Base-by-base conservation (phyloP, 345 rosid species). In the Moringa oleifera region DNA sequence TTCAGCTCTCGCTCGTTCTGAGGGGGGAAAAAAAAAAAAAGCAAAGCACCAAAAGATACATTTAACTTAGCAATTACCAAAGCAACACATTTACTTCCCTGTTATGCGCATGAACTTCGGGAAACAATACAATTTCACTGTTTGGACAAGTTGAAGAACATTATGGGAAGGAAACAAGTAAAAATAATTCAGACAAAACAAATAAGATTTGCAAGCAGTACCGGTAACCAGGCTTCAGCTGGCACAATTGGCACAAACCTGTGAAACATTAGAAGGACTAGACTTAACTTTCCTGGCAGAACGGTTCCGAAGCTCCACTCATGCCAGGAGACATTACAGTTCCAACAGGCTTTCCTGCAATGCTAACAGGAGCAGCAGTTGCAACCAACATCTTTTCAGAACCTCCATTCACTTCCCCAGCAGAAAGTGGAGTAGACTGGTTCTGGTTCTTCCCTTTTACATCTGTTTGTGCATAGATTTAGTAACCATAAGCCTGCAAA, bases 1-100 rank as follows among this genome's bases (percentile, higher is more conserved):
- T 94, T 94, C 58, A 83, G 69, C 64, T 94, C 97, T 53, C 87
- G 79, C 18, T 94, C 99, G 65, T 80, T 88, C 99, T 88, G 61
- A n/a, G n/a, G n/a, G n/a, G n/a, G n/a, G n/a, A n/a, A n/a, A 25
- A 55, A 20, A 37, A 62, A 56, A 46, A 8, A 31, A 20, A 25
- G 52, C 18, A 69, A 9, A 7, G 12, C 17, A 41, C 47, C 47
- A 41, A n/a, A n/a, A 41, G 37, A 4, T 33, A 33, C 6, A 62
- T 16, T 61, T 12, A 22, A 49, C 22, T 61, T 18, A 73, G 56
- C 12, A 51, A 18, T 62, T n/a, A 20, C 25, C 5, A 37, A 55
- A 49, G 23, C 8, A 20, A 20, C n/a, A n/a, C 18, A 55, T 18
- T 55, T 13, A 55, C n/a, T n/a, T n/a, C n/a, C n/a, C 37, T 19